Base-by-base conservation (phyloP, 352 stramenopile species). In the Globisporangium rhizosaccharum region DNA sequence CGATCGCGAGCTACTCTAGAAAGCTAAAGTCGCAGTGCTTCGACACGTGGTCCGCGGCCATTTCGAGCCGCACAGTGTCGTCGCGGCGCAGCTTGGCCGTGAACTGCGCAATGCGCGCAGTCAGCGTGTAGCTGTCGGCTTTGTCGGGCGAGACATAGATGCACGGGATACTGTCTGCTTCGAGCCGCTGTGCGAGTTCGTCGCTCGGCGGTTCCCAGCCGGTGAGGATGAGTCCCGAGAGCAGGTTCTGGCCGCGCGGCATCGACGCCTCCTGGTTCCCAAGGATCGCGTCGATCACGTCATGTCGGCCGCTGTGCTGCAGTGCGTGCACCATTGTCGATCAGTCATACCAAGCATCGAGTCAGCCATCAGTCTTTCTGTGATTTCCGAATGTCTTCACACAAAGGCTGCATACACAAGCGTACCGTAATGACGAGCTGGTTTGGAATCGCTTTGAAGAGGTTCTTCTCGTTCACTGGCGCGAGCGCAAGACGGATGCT, bases 81-180 rank as follows among this genome's bases (percentile, higher is more conserved):
- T 94, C 80, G 15, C 71, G 77, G 56, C 82, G 83, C 30, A 92
- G 71, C 62, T 94, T 94, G 59, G 85, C 85, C 48, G 82, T 92
- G 67, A 94, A 94, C 51, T 82, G 70, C 17, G 85, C 67, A 52
- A 94, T 67, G n/a, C 74, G 77, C 33, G 85, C 83, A 50, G 82
- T 92, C 44, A 94, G 75, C 48, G 81, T 92, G 75, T 92, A 94
- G 78, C 85, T 94, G 68, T 94, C 85, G 44, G 82, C 84, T 61
- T 85, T 87, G 52, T 87, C 74, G 3, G 85, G 85, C 17, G 85
- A 83, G 33, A 92, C 82, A 64, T 94, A 94, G 56, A 94, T 94
- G 68, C 85, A 94, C 51, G 85, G 85, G 57, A 92, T 94, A 58
- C 86, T 90, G 68, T 88, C 82, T 12, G 72, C 72, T n/a, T 94